Conservation (phyloP, 306 rosid genomes). For the Glycine soja region DNA sequence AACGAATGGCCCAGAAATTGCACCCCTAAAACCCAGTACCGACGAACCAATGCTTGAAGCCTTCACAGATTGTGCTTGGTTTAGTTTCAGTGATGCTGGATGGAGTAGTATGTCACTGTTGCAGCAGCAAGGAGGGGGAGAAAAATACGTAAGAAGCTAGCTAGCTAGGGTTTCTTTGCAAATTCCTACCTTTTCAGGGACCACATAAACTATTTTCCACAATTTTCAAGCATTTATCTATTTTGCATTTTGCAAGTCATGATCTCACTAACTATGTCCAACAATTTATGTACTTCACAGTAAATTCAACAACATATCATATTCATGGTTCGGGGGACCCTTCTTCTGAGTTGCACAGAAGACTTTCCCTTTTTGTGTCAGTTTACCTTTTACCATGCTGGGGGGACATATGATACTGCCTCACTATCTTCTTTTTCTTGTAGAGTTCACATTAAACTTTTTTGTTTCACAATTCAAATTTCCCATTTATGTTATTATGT, state of each 20-base stretch:
- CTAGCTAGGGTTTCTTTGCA: conserved; percentile 1
- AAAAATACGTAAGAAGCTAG: neutral
- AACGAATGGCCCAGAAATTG: neutral
- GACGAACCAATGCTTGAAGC: neutral
- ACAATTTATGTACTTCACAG: neutral
- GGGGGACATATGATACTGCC: neutral
- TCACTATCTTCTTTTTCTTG: neutral
- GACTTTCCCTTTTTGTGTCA: neutral
- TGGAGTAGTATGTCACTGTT: neutral
- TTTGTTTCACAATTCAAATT: neutral
- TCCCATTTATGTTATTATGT: neutral
- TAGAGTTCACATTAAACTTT: neutral
- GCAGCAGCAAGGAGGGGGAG: neutral
- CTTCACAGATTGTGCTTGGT: neutral
- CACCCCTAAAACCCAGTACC: conserved; percentile 8
- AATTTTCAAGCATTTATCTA: neutral
- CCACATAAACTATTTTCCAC: neutral
- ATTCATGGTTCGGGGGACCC: conserved; percentile 13
- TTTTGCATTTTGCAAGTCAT: neutral
- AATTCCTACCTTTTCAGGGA: neutral
- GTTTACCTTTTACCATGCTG: neutral
- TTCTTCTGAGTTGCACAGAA: neutral
- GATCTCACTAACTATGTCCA: neutral
- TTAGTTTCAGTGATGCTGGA: neutral
- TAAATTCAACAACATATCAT: neutral